These are phyloP conservation scores for Physaria fendleri DNA, from an alignment of 345 rosid species.

Conservation along the genomic window DNA sequence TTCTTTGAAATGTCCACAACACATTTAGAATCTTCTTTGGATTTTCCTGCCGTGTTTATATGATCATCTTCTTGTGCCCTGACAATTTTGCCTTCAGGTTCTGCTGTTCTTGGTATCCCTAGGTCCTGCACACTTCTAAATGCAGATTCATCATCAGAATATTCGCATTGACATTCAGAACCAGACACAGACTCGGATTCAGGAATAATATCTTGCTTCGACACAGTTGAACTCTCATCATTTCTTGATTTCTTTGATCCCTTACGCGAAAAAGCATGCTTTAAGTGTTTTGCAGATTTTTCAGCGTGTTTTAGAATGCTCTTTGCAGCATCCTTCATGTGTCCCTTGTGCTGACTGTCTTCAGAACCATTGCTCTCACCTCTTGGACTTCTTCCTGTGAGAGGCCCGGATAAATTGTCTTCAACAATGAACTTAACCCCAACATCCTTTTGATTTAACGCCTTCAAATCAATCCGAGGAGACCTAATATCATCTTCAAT, in stretches of 20 bases:
- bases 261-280: constrained; percentile 59
- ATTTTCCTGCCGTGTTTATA: constrained; percentile 16
- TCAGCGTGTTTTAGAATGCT: constrained; percentile 56
- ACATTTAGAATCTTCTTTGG: not conserved
- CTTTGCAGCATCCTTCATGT: constrained; percentile 56
- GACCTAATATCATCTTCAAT: constrained; percentile 40
- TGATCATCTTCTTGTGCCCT: constrained; percentile 23
- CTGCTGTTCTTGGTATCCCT: constrained; percentile 21
- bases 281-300: constrained; percentile 49
- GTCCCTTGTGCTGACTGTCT: constrained; percentile 46
- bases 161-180: not conserved
- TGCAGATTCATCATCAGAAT: constrained; percentile 45
- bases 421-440: constrained; percentile 48
- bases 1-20: constrained; percentile 15
- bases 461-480: constrained; percentile 51
- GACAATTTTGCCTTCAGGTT: constrained; percentile 21
- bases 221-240: constrained; percentile 10
- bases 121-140: not conserved
- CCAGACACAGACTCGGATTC: constrained; percentile 42
- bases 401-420: constrained; percentile 35
- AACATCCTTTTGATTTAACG: constrained; percentile 37
- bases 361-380: constrained; percentile 35
- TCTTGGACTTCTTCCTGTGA: constrained; percentile 30
- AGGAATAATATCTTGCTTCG: constrained; percentile 27
- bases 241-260: constrained; percentile 42